Conservation (phyloP, 371 early-diverging fungal genomes). For the Massospora cicadina region DNA sequence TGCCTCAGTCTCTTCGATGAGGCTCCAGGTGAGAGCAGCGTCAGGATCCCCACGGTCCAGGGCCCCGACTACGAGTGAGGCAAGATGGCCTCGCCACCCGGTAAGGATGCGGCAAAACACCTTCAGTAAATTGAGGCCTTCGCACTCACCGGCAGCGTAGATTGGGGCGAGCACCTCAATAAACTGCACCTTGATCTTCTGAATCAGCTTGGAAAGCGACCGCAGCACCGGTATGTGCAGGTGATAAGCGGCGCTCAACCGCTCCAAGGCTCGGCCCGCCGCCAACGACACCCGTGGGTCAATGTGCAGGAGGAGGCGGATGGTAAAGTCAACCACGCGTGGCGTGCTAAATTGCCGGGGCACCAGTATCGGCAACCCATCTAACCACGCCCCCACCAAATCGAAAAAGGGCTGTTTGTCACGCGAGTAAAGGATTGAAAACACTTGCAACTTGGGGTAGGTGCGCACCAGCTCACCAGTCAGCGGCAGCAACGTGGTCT, state of each 20-base stretch:
- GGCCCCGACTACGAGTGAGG: constrained; percentile 1
- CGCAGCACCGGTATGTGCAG: constrained; percentile 39
- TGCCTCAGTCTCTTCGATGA: constrained; percentile 53
- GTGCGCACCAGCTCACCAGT: constrained; percentile 13
- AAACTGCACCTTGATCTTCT: constrained; percentile 36
- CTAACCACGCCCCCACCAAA: constrained; percentile 39
- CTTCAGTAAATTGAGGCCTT: not conserved
- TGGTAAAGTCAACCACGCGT: constrained; percentile 52
- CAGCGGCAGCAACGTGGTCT: not conserved
- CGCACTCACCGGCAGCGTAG: not conserved
- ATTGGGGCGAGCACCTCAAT: constrained; percentile 27
- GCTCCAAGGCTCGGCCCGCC: constrained; percentile 36
- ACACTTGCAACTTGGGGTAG: constrained; percentile 21
- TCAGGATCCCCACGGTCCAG: constrained; percentile 16
- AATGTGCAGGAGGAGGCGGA: constrained; percentile 57
- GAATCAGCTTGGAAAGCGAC: constrained; percentile 31
- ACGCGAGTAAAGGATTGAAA: constrained; percentile 35
- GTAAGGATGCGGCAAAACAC: not conserved
- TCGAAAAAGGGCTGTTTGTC: constrained; percentile 52
- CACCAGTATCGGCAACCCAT: constrained; percentile 51
- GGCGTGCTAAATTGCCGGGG: constrained; percentile 41
- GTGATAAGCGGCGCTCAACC: constrained; percentile 34
- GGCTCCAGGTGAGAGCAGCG: constrained; percentile 24
- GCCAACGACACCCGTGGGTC: constrained; percentile 60
- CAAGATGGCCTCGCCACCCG: constrained; percentile 4